Evolutionary conservation across 2,329 filamentous ascomycete species (phyloP).

Genomic region (Colletotrichum sojae): DNA sequence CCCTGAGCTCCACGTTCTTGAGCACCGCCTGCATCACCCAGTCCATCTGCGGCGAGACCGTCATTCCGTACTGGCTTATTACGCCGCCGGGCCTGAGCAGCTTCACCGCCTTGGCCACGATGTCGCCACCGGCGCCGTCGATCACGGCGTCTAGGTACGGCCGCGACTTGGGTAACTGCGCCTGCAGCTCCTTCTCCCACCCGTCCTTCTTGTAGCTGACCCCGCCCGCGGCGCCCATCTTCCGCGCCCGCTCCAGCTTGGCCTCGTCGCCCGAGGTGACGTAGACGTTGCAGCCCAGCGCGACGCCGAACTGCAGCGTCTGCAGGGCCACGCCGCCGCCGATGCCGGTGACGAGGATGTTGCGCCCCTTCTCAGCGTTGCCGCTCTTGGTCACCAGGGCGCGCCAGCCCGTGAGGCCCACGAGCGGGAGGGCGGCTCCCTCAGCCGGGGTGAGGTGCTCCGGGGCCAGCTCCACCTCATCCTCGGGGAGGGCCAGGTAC

Average conservation of each 20-base stretch:
- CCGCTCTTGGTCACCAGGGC: conserved; percentile 85
- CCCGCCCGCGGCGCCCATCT: conserved; percentile 85
- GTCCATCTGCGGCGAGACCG: conserved; percentile 84
- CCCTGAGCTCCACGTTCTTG: conserved; percentile 88
- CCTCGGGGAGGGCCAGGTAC: conserved; percentile 76
- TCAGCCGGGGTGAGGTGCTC: conserved; percentile 79
- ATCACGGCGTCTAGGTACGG: conserved; percentile 86
- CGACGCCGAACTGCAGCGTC: conserved; percentile 84
- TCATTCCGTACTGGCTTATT: conserved; percentile 95
- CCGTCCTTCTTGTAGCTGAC: conserved; percentile 82
- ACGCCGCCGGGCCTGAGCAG: conserved; percentile 86
- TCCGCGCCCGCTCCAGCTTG: conserved; percentile 81
- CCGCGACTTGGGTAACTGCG: conserved; percentile 73
- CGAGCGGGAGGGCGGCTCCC: conserved; percentile 87
- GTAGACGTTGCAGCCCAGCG: conserved; percentile 81
- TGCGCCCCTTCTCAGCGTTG: conserved; percentile 74
- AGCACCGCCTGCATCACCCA: conserved; percentile 88
- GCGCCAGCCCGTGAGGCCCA: conserved; percentile 90
- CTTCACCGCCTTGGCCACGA: conserved; percentile 77
- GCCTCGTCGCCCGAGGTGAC: conserved; percentile 82
- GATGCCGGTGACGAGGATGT: conserved; percentile 90
- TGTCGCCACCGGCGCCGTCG: conserved; percentile 90
- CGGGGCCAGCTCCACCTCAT: conserved; percentile 83
- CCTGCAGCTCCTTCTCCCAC: conserved; percentile 84
- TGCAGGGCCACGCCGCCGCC: conserved; percentile 92